These are phyloP conservation scores for Yarrowia sp. DNA, from an alignment of 805 yeast species.

Conservation along the genomic window DNA sequence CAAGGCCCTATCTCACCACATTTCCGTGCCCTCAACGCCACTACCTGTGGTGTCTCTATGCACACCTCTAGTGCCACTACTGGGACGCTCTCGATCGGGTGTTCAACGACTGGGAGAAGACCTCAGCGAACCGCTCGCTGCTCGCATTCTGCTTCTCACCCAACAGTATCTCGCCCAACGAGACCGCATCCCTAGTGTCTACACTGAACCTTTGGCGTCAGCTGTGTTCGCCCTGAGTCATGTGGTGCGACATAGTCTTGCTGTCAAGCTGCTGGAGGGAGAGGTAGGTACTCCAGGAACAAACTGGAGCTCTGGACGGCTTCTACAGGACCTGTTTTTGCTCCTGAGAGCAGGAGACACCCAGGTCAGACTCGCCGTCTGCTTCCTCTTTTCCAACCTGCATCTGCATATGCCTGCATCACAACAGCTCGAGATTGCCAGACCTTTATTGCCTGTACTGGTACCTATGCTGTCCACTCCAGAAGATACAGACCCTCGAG, in stretches of 20 bases:
- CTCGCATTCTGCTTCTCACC: slow-evolving; percentile 28
- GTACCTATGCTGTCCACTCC: slow-evolving; percentile 36
- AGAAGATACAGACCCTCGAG: slow-evolving; percentile 33
- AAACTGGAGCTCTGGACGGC: slow-evolving; percentile 28
- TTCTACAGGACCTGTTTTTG: slow-evolving; percentile 29
- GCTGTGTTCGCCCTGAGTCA: slow-evolving; percentile 34
- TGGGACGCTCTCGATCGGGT: slow-evolving; percentile 11
- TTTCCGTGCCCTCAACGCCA: slow-evolving; percentile 23
- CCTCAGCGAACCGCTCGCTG: slow-evolving; percentile 30
- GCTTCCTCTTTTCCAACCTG: slow-evolving; percentile 33
- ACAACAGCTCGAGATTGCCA: slow-evolving; percentile 29
- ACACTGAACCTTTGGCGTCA: slow-evolving; percentile 29
- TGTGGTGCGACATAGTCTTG: slow-evolving; percentile 29
- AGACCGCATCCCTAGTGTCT: neutral
- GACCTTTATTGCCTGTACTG: slow-evolving; percentile 37
- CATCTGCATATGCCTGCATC: slow-evolving; percentile 31
- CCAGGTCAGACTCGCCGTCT: slow-evolving; percentile 32
- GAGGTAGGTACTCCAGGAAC: slow-evolving; percentile 22
- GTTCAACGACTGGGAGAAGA: slow-evolving; percentile 14
- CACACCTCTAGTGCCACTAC: slow-evolving; percentile 24
- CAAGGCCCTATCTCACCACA: slow-evolving; percentile 23
- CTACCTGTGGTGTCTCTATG: slow-evolving; percentile 28
- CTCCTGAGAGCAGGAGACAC: slow-evolving; percentile 31
- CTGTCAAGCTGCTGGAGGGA: slow-evolving; percentile 17
- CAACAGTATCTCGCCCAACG: slow-evolving; percentile 28